These are phyloP conservation scores for Fusarium sp. DNA, from an alignment of 2,329 filamentous ascomycete genomes.

Conservation along the genomic window DNA sequence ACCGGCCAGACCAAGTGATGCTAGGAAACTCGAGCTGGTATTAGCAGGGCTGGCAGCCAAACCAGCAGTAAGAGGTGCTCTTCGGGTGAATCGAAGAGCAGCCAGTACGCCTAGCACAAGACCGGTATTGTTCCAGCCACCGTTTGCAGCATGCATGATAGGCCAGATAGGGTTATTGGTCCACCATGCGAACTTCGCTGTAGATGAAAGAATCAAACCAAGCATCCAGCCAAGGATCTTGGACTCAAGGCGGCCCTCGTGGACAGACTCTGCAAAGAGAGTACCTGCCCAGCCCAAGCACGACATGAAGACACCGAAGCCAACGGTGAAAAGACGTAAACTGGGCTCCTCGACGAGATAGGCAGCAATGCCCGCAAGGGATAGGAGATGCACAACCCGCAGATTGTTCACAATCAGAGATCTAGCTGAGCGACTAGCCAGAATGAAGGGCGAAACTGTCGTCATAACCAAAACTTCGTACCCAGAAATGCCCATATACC, in stretches of 20 bases:
- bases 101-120: slow-evolving; percentile 81
- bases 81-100: slow-evolving; percentile 80
- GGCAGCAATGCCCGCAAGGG: slow-evolving; percentile 81
- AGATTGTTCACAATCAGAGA: slow-evolving; percentile 76
- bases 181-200: slow-evolving; percentile 91
- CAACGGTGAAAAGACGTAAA: slow-evolving; percentile 82
- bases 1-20: slow-evolving; percentile 83
- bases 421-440: slow-evolving; percentile 78
- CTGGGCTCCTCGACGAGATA: slow-evolving; percentile 81
- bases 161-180: slow-evolving; percentile 99
- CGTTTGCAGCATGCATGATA: slow-evolving; percentile 88
- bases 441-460: slow-evolving; percentile 83
- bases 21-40: slow-evolving; percentile 76
- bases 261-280: slow-evolving; percentile 81
- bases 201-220: slow-evolving; percentile 85
- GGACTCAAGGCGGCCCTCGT: slow-evolving; percentile 82
- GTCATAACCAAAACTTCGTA: slow-evolving; percentile 92
- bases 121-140: slow-evolving; percentile 91
- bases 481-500: slow-evolving; percentile 99
- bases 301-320: slow-evolving; percentile 82
- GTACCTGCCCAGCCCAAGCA: slow-evolving; percentile 88
- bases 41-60: slow-evolving; percentile 54
- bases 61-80: slow-evolving; percentile 64
- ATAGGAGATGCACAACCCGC: slow-evolving; percentile 79
- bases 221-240: slow-evolving; percentile 84